Conservation (phyloP, 1,284 basidiomycete genomes). For the Heterobasidion occidentale region DNA sequence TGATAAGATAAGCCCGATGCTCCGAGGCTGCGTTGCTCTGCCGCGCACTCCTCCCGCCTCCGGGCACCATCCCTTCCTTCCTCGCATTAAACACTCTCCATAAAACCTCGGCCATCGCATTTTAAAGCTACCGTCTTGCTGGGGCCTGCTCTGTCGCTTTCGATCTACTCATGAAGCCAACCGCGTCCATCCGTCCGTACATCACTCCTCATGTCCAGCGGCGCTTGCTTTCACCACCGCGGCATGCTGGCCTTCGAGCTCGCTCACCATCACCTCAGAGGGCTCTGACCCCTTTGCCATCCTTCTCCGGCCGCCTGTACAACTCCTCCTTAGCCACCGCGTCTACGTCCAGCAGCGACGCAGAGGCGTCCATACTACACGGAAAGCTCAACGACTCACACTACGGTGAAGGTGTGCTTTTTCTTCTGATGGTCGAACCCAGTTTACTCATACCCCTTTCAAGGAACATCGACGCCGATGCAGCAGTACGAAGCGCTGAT, state of each 20-base stretch:
- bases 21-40: not conserved
- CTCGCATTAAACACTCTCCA: not conserved
- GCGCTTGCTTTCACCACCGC: not conserved
- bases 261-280: not conserved
- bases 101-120: too few species aligned
- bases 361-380: not conserved
- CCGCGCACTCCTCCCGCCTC: too few species aligned
- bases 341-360: not conserved
- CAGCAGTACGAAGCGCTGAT: slow-evolving; percentile 74
- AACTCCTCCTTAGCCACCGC: not conserved
- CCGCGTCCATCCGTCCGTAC: not conserved
- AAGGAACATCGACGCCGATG: slow-evolving; percentile 32
- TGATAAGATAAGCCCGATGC: not conserved
- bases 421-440: not conserved
- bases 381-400: not conserved
- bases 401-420: not conserved
- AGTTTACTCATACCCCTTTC: not conserved
- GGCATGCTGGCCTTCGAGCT: not conserved
- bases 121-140: too few species aligned
- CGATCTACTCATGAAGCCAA: not conserved
- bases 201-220: not conserved
- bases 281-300: not conserved
- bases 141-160: too few species aligned
- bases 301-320: not conserved
- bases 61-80: not conserved